Evolutionary conservation across 371 early-diverging fungal species (phyloP), one percentile per base, ranked within the genome.

Genomic region (Cladochytrium tenue): DNA sequence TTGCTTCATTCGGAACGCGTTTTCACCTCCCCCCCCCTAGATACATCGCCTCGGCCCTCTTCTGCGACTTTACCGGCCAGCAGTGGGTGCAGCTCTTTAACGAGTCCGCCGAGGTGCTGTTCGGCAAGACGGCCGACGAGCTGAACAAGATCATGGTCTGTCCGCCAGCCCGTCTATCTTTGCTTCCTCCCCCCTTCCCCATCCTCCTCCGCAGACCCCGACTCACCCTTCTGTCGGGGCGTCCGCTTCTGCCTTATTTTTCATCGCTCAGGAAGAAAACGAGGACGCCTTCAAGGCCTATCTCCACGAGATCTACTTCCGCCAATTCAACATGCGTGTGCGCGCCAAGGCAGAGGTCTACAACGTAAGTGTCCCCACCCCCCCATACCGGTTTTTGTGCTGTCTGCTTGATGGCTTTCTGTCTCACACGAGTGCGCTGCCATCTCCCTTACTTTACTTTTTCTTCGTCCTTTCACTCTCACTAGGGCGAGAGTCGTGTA

Each of bases 61-160:
- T 93, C 25, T 75, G 85, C 63, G 99, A 99, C 72, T 77, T 85
- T 53, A 89, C 93, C 0, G 92, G 93, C 20, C 88, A 90, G 62
- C 65, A 82, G 25, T 98, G 93, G 92, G 61, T 94, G 27, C 85
- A 88, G 63, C 83, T 85, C 13, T 99, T 99, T 76, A 92, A 96
- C 76, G 97, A 96, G 0, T 56, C 79, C 0, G 98, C 88, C 55
- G 67, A 72, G 50, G 23, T 62, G 35, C 63, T 98, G 35, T 64
- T 97, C 2, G 92, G 93, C 2, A 76, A 68, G 31, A 67, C 80
- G 34, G 97, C 97, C 2, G 81, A 81, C 56, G 92, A 92, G 7
- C 63, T 94, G 67, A 73, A 76, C 50, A 58, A 70, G 33, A 68
- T 91, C 30, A 84, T 75, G 73, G 79, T 74, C 28, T 35, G 51